phyloP scores from a whole-genome alignment of 345 rosid genomes.

The Linum tenue region DNA sequence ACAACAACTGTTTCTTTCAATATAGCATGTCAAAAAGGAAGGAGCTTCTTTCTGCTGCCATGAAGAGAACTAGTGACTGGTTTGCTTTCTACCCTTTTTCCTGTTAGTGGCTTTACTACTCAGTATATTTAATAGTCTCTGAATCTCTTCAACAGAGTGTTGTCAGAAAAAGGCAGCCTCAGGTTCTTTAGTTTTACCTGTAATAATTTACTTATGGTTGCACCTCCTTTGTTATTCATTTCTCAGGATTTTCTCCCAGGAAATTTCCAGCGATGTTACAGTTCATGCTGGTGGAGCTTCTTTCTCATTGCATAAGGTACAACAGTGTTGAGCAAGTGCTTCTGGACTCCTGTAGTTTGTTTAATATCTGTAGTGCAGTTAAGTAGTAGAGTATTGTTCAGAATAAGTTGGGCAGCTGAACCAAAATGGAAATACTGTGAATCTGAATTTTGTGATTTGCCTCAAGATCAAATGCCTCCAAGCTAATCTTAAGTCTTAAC shows the following conservation, averaged over 20 bases:
- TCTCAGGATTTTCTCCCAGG: slow-evolving; percentile 90
- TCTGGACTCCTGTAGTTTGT: too few species aligned
- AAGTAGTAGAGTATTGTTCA: too few species aligned
- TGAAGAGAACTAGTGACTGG: slow-evolving; percentile 97
- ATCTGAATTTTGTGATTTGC: too few species aligned
- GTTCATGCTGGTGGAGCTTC: slow-evolving; percentile 65
- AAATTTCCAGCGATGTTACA: slow-evolving; percentile 84
- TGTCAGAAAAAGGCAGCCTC: background rate
- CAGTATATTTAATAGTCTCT: background rate
- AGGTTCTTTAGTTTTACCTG: background rate
- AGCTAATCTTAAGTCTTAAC: too few species aligned
- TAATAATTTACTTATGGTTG: background rate
- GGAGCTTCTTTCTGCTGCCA: slow-evolving; percentile 71
- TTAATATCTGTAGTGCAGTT: too few species aligned
- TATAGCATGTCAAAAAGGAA: slow-evolving; percentile 54
- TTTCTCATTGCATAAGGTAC: slow-evolving; percentile 78
- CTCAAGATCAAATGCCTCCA: too few species aligned
- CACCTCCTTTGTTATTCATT: background rate
- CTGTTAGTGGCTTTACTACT: background rate
- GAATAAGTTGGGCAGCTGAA: too few species aligned
- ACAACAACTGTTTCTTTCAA: slow-evolving; percentile 9
- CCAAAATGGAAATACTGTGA: too few species aligned
- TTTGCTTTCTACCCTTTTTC: slow-evolving; percentile 16
- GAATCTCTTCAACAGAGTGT: background rate
- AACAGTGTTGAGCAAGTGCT: background rate